Conservation (phyloP, 2,329 filamentous ascomycete genomes). For the Phoma sp. region DNA sequence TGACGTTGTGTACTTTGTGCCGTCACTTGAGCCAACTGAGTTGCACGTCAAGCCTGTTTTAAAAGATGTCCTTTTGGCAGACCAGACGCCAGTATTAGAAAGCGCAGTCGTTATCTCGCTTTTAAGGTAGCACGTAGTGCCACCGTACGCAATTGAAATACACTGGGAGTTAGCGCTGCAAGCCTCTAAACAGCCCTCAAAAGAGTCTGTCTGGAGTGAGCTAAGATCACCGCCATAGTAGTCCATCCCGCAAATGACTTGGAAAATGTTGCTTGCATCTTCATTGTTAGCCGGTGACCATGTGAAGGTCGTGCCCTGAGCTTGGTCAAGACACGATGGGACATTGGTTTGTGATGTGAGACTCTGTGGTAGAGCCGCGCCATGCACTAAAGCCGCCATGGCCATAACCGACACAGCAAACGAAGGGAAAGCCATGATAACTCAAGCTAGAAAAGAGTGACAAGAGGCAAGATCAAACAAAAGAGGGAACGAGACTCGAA, state of each 20-base stretch:
- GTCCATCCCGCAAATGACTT: neutral
- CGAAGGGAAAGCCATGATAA: neutral
- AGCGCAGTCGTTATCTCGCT: neutral
- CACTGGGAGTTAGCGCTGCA: neutral
- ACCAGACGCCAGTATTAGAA: neutral
- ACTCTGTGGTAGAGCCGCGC: constrained; percentile 2
- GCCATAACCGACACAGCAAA: neutral
- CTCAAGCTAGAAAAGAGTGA: neutral
- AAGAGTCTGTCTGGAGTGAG: neutral
- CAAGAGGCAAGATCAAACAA: neutral
- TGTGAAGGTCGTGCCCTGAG: neutral
- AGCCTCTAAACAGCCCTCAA: neutral
- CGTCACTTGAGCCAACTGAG: neutral
- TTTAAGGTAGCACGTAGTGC: constrained; percentile 2
- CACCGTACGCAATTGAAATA: neutral
- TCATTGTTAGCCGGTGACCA: neutral
- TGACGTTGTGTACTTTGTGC: neutral
- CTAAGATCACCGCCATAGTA: constrained; percentile 5
- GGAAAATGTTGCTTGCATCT: neutral
- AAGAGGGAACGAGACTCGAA: constrained; percentile 1
- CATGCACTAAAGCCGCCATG: neutral
- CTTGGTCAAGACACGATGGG: neutral
- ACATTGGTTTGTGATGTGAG: neutral
- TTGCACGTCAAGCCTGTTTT: neutral
- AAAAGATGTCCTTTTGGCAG: neutral